Evolutionary conservation across 768 basidiomycete species (phyloP).

Genomic region (Lactarius hengduanensis): DNA sequence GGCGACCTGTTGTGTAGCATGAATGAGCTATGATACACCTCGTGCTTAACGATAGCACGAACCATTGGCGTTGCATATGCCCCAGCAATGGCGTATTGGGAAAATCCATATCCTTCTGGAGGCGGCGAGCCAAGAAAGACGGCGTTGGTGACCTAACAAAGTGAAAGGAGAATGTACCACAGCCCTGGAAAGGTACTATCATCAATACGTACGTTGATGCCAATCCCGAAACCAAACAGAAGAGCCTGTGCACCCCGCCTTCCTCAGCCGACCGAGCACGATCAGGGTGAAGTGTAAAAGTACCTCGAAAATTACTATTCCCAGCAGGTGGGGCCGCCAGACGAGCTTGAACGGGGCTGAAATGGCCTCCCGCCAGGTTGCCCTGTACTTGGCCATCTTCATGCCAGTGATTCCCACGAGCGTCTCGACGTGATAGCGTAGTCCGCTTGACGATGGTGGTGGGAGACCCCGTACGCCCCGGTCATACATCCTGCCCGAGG

Average conservation of each 20-base stretch:
- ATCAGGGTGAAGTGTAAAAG: background rate
- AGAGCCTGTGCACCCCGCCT: constrained; percentile 40
- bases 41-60: constrained; percentile 21
- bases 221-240: constrained; percentile 63
- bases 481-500: constrained; percentile 55
- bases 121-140: constrained; percentile 59
- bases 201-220: constrained; percentile 49
- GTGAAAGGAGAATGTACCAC: background rate
- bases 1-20: constrained; percentile 38
- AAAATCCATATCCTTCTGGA: constrained; percentile 54
- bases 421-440: constrained; percentile 55
- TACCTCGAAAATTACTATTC: constrained; percentile 46
- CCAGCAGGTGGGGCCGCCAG: constrained; percentile 62
- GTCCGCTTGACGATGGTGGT: constrained; percentile 30
- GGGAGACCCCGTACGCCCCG: constrained; percentile 46
- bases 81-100: constrained; percentile 50
- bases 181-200: background rate
- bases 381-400: constrained; percentile 56
- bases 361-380: constrained; percentile 48
- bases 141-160: constrained; percentile 57
- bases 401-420: constrained; percentile 62
- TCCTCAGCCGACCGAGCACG: background rate
- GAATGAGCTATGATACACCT: background rate
- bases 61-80: constrained; percentile 58
- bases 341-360: constrained; percentile 49